Percentiles rank a stretch among this genome's conserved stretches.
Evolutionary conservation across 805 yeast species (phyloP).

Genomic region (Lipomyces kockii): DNA sequence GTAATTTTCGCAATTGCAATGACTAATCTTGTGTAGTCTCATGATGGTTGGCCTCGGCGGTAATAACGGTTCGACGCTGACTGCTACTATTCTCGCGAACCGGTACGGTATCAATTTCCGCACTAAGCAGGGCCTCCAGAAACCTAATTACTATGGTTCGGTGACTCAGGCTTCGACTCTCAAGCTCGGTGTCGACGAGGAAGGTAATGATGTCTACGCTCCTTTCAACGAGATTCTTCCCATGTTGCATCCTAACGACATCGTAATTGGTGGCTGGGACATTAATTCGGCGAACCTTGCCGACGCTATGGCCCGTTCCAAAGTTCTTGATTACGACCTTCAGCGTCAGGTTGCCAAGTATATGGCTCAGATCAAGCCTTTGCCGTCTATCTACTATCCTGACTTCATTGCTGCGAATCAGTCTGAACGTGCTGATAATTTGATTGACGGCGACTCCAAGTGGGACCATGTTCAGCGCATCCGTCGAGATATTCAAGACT

Average conservation of each 20-base stretch:
- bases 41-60: constrained; percentile 95
- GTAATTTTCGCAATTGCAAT: background rate
- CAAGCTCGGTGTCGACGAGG: constrained; percentile 81
- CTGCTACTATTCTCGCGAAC: constrained; percentile 85
- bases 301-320: constrained; percentile 80
- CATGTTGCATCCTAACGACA: constrained; percentile 85
- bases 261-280: constrained; percentile 94
- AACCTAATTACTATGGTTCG: constrained; percentile 88
- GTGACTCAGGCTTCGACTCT: constrained; percentile 92
- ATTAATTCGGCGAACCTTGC: constrained; percentile 72
- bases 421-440: constrained; percentile 86
- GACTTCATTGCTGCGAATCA: constrained; percentile 97
- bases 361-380: constrained; percentile 66
- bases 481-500: constrained; percentile 79
- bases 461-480: constrained; percentile 89
- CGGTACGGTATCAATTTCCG: constrained; percentile 76
- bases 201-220: constrained; percentile 85
- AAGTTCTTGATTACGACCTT: constrained; percentile 83
- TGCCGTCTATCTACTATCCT: constrained; percentile 90
- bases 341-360: constrained; percentile 73
- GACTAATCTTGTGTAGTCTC: constrained; percentile 50
- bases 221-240: constrained; percentile 92
- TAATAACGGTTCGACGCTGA: constrained; percentile 91
- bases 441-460: constrained; percentile 71
- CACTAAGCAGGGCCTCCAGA: constrained; percentile 75